Conservation (phyloP, 192 early-diverging fungal species). For the Chytriomyces sp. region DNA sequence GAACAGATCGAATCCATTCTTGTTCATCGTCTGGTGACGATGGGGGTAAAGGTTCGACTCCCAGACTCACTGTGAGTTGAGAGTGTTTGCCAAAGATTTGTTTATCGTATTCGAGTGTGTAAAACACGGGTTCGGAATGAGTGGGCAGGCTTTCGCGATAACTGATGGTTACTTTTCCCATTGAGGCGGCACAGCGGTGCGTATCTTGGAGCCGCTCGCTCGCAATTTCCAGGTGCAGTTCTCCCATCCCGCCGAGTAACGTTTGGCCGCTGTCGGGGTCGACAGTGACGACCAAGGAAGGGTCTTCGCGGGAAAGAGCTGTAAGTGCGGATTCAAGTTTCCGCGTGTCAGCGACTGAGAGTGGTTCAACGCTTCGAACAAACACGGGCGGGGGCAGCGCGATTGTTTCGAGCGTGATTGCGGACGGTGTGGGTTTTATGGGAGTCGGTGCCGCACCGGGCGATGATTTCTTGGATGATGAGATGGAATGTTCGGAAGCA, state of each 20-base stretch:
- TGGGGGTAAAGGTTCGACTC: conserved; percentile 52
- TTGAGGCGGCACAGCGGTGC: conserved; percentile 75
- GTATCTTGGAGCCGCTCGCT: conserved; percentile 82
- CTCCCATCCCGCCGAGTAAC: conserved; percentile 90
- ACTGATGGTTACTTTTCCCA: conserved; percentile 85
- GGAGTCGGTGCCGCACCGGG: conserved; percentile 15
- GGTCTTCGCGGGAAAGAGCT: conserved; percentile 84
- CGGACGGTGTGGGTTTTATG: conserved; percentile 30
- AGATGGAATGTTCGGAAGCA: conserved; percentile 32
- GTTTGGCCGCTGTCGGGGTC: conserved; percentile 90
- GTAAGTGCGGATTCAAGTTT: conserved; percentile 74
- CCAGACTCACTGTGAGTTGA: conserved; percentile 62
- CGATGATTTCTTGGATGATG: conserved; percentile 18
- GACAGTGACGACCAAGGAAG: conserved; percentile 72
- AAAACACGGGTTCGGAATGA: conserved; percentile 27
- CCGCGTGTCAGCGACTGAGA: conserved; percentile 67
- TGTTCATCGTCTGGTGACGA: conserved; percentile 36
- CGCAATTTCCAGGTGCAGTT: conserved; percentile 90
- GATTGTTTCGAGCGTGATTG: conserved; percentile 69
- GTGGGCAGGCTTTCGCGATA: conserved; percentile 77
- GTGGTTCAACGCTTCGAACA: conserved; percentile 67
- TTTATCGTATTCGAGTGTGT: conserved; percentile 63
- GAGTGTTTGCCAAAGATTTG: conserved; percentile 74
- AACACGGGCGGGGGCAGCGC: conserved; percentile 87
- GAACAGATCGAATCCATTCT: conserved; percentile 11